A percentile compares a stretch with the other conserved stretches of the same genome.
Evolutionary conservation across 192 early-diverging fungal species (phyloP).

Genomic region (Mortierella antarctica): DNA sequence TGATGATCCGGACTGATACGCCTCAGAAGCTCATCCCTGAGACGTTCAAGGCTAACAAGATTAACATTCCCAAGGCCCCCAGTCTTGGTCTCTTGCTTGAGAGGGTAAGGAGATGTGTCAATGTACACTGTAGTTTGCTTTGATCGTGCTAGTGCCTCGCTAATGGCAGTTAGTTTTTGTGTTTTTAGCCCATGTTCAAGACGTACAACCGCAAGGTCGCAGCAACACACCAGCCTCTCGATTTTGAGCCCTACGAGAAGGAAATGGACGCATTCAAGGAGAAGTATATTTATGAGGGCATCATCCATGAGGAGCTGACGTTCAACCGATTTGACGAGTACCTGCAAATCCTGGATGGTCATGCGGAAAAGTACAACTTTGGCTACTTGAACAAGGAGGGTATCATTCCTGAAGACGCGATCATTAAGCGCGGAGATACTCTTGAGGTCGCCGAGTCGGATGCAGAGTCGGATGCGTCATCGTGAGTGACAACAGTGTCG

Average conservation of each 20-base stretch:
- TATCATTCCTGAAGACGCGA: conserved; percentile 57
- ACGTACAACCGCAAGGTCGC: conserved; percentile 70
- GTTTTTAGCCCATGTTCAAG: conserved; percentile 66
- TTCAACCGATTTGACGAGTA: conserved; percentile 75
- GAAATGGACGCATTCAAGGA: conserved; percentile 89
- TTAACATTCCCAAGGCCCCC: conserved; percentile 99
- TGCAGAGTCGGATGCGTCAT: conserved; percentile 27
- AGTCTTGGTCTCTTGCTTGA: conserved; percentile 91
- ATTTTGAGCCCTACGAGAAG: conserved; percentile 70
- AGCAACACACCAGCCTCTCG: conserved; percentile 53
- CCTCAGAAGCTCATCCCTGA: conserved; percentile 74
- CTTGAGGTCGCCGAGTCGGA: conserved; percentile 26
- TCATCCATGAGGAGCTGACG: conserved; percentile 78
- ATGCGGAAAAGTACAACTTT: conserved; percentile 59
- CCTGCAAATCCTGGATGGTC: conserved; percentile 67
- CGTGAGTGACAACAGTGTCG: conserved; percentile 3
- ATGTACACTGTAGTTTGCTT: neutral
- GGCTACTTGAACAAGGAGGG: conserved; percentile 75
- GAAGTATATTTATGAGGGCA: conserved; percentile 86
- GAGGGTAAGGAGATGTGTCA: conserved; percentile 52
- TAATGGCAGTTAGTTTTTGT: neutral
- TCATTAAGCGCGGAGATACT: conserved; percentile 49
- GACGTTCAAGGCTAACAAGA: conserved; percentile 71
- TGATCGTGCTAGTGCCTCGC: neutral
- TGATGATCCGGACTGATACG: conserved; percentile 82